phyloP scores from a whole-genome alignment of 768 basidiomycete genomes.

The Lepiota brunneoincarnata region DNA sequence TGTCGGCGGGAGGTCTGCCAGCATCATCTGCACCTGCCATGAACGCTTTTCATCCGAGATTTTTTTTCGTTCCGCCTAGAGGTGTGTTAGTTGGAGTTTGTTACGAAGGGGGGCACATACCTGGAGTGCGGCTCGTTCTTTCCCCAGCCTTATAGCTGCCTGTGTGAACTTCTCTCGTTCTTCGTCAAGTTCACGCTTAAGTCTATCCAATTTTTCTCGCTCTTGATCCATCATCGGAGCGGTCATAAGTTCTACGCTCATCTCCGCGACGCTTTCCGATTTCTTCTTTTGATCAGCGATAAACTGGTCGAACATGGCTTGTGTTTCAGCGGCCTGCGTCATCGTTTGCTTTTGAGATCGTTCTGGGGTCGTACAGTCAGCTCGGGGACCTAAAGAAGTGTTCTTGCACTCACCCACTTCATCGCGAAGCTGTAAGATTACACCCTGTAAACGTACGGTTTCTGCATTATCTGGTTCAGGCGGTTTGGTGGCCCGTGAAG shows the following conservation, averaged over 20 bases:
- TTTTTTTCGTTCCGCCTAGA: constrained; percentile 57
- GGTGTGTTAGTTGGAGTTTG: constrained; percentile 2
- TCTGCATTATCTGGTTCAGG: constrained; percentile 35
- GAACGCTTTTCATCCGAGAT: constrained; percentile 69
- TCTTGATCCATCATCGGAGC: constrained; percentile 54
- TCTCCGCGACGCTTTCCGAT: constrained; percentile 33
- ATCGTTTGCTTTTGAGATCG: constrained; percentile 45
- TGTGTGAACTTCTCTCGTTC: constrained; percentile 66
- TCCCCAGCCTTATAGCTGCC: constrained; percentile 58
- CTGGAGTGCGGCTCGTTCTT: constrained; percentile 66
- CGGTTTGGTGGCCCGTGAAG: constrained; percentile 11
- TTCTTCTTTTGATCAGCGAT: constrained; percentile 39
- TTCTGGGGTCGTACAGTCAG: constrained; percentile 29
- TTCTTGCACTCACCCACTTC: constrained; percentile 51
- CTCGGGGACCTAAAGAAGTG: not conserved
- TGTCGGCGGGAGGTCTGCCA: constrained; percentile 52
- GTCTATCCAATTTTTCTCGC: constrained; percentile 47
- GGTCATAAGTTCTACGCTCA: constrained; percentile 52
- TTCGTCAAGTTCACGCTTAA: constrained; percentile 56
- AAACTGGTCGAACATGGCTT: constrained; percentile 55
- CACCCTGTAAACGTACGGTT: constrained; percentile 44
- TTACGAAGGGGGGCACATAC: constrained; percentile 30
- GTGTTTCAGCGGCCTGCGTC: constrained; percentile 40
- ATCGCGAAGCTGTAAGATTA: constrained; percentile 47
- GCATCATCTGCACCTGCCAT: constrained; percentile 68